Evolutionary conservation across 495 filamentous ascomycete genomes (phyloP).

Genomic region (Daldinia grandis): DNA sequence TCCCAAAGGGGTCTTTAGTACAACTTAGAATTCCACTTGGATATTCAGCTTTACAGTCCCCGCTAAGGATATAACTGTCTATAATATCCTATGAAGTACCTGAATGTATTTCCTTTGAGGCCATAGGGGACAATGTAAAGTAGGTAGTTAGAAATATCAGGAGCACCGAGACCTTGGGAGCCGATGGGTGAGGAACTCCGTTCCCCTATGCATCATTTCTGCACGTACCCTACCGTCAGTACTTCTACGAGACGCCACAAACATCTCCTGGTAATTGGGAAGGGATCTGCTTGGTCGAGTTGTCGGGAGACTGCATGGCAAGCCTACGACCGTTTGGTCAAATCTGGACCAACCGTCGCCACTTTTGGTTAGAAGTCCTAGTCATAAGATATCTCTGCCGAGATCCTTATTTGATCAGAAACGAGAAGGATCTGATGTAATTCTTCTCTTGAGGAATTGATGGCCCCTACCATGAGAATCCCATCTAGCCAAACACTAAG

Average conservation of each 20-base stretch:
- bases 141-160: conserved; percentile 21
- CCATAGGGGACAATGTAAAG: background rate
- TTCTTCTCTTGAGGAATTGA: conserved; percentile 1
- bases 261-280: conserved; percentile 46
- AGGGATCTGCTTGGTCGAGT: conserved; percentile 43
- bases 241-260: conserved; percentile 49
- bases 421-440: background rate
- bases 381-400: conserved; percentile 29
- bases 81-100: background rate
- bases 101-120: background rate
- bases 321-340: conserved; percentile 44
- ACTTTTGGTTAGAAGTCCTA: conserved; percentile 39
- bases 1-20: conserved; percentile 16
- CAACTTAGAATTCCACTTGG: conserved; percentile 9
- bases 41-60: background rate
- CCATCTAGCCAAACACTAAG: background rate
- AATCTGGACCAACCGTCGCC: conserved; percentile 33
- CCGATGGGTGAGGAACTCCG: conserved; percentile 38
- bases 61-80: background rate
- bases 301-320: conserved; percentile 46
- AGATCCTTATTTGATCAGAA: conserved; percentile 24
- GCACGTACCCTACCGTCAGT: conserved; percentile 46
- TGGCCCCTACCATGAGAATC: background rate
- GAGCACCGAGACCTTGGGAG: conserved; percentile 30
- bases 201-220: conserved; percentile 42